Percentiles rank a stretch among this genome's conserved stretches.
phyloP scores from a whole-genome alignment of 345 rosid genomes.

The Murraya koenigii region DNA sequence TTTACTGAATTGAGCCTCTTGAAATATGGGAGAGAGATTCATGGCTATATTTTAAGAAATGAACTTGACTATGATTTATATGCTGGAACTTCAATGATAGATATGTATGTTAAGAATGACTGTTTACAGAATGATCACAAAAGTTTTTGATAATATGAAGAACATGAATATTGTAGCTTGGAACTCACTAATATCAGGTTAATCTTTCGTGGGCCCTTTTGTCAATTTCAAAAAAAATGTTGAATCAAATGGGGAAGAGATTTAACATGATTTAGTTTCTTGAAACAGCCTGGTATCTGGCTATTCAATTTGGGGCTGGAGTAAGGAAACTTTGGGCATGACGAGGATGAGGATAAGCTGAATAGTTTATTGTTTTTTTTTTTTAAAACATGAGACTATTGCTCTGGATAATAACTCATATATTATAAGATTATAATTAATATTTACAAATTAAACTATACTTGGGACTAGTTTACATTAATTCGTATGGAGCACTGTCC shows the following conservation, averaged over 20 bases:
- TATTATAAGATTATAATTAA: too few species aligned
- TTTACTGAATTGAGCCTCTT: constrained; percentile 38
- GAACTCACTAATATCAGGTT: constrained; percentile 71
- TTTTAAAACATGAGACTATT: too few species aligned
- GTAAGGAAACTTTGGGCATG: constrained; percentile 58
- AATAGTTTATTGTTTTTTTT: too few species aligned
- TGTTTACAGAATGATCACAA: constrained; percentile 41
- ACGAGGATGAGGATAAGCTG: too few species aligned
- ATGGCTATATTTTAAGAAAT: constrained; percentile 56
- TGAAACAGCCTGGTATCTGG: constrained; percentile 67
- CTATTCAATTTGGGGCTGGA: constrained; percentile 47
- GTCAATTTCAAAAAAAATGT: constrained; percentile 44
- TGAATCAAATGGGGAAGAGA: constrained; percentile 55
- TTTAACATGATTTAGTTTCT: constrained; percentile 59
- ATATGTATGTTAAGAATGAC: constrained; percentile 73
- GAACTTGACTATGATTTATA: constrained; percentile 53
- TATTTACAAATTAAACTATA: too few species aligned
- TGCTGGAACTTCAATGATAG: constrained; percentile 66
- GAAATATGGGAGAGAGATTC: constrained; percentile 55
- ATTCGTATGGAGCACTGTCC: too few species aligned
- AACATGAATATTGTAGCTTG: constrained; percentile 60
- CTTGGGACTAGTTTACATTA: too few species aligned
- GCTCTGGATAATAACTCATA: too few species aligned
- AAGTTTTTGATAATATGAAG: constrained; percentile 48
- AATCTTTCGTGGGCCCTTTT: constrained; percentile 50